Conservation (phyloP, 768 basidiomycete genomes). For the Agaricus subrufescens region DNA sequence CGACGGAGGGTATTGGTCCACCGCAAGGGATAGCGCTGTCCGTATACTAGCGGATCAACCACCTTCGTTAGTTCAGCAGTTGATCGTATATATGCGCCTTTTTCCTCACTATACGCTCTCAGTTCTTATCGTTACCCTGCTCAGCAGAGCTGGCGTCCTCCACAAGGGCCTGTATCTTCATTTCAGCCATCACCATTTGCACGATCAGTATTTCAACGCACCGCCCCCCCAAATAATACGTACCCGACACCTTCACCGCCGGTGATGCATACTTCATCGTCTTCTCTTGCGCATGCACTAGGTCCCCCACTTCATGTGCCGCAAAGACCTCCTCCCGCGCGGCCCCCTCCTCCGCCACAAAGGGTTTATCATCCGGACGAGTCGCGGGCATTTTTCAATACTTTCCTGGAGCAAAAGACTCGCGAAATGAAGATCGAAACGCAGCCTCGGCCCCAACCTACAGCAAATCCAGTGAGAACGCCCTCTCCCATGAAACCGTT, state of each 20-base stretch:
- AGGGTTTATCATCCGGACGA: conserved; percentile 48
- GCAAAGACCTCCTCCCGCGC: conserved; percentile 9
- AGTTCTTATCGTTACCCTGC: conserved; percentile 32
- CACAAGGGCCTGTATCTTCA: conserved; percentile 38
- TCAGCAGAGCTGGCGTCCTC: conserved; percentile 31
- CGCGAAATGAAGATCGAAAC: conserved; percentile 30
- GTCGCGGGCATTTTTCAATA: conserved; percentile 60
- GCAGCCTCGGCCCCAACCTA: conserved; percentile 17
- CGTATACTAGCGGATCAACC: conserved; percentile 53
- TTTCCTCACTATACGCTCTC: conserved; percentile 13
- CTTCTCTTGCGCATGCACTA: conserved; percentile 72
- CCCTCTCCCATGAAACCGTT: conserved; percentile 14
- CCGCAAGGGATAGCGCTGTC: conserved; percentile 55
- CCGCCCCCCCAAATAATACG: conserved; percentile 45
- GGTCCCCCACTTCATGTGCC: conserved; percentile 26
- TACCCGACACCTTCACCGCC: conserved; percentile 76
- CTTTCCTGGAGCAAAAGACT: conserved; percentile 56
- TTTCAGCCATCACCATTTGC: conserved; percentile 58
- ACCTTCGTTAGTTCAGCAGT: conserved; percentile 35
- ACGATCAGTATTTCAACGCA: conserved; percentile 60
- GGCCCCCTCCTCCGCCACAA: conserved; percentile 14
- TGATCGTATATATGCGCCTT: conserved; percentile 18
- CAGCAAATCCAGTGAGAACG: conserved; percentile 14
- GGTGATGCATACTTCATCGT: conserved; percentile 58
- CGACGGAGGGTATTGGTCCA: conserved; percentile 61